Evolutionary conservation across 305 asterid genomes (phyloP).

Genomic region (Solanum hybrid): DNA sequence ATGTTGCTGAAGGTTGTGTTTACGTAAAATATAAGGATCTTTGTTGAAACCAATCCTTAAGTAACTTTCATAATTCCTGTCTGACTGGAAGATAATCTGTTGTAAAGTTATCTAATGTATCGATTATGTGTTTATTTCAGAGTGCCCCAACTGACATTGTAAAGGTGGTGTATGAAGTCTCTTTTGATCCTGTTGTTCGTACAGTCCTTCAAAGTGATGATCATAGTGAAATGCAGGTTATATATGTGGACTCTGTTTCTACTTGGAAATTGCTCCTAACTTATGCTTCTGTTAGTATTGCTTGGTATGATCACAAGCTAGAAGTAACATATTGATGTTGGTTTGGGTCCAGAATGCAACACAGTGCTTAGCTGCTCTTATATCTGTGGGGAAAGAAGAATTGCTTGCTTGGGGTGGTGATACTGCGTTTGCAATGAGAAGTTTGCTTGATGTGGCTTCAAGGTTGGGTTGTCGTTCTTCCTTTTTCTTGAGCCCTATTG

Average conservation of each 20-base stretch:
- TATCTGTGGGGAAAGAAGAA: conserved; percentile 86
- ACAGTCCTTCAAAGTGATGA: conserved; percentile 78
- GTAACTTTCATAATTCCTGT: not conserved
- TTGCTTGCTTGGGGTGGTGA: conserved; percentile 76
- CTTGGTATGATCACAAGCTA: not conserved
- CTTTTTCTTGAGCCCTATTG: not conserved
- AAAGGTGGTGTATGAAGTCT: conserved; percentile 60
- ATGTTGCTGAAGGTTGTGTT: conserved; percentile 72
- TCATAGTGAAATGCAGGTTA: conserved; percentile 90
- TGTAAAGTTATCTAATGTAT: not conserved
- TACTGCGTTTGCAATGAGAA: conserved; percentile 76
- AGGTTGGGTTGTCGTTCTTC: conserved; percentile 39
- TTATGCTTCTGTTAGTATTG: not conserved
- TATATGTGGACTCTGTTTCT: conserved; percentile 11
- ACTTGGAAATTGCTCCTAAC: not conserved
- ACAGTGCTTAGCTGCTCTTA: conserved; percentile 79
- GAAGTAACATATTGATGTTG: conserved; percentile 14
- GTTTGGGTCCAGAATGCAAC: conserved; percentile 65
- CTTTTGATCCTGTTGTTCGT: conserved; percentile 61
- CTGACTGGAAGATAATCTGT: not conserved
- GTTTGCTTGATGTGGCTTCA: conserved; percentile 92
- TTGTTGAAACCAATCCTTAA: not conserved
- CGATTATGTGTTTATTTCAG: conserved; percentile 23
- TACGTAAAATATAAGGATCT: not conserved
- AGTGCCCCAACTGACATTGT: conserved; percentile 73